A percentile compares a stretch with the other conserved stretches of the same genome.
phyloP scores from a whole-genome alignment of 108 stramenopile genomes.

The Asterionellopsis glacialis region DNA sequence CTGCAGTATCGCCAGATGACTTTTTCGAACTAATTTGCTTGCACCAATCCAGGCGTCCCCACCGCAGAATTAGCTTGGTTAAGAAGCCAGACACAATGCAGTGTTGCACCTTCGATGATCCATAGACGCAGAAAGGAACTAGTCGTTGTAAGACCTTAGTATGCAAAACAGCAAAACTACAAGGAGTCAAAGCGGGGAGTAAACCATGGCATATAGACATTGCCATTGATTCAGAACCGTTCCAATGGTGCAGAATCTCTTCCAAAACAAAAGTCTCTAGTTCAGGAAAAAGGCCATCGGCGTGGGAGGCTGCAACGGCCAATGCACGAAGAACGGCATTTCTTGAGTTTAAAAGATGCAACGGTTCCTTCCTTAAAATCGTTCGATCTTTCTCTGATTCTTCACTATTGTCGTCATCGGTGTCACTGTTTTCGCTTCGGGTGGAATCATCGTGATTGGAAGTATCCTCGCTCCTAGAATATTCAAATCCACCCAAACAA shows the following conservation, averaged over 20 bases:
- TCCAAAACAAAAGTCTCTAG: slow-evolving; percentile 10
- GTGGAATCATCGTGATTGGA: background rate
- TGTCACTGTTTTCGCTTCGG: background rate
- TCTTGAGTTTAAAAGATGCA: background rate
- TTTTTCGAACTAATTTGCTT: background rate
- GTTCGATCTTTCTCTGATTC: background rate
- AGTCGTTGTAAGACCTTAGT: background rate
- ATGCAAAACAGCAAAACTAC: background rate
- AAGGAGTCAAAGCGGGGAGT: slow-evolving; percentile 3
- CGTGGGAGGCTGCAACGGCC: background rate
- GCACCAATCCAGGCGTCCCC: slow-evolving; percentile 4
- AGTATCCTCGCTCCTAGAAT: background rate
- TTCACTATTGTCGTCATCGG: background rate
- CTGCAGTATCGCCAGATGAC: background rate
- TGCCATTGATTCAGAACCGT: slow-evolving; percentile 5
- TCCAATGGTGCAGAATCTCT: slow-evolving; percentile 8
- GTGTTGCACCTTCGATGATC: background rate
- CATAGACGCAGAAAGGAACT: background rate
- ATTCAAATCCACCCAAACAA: background rate
- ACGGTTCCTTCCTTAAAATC: background rate
- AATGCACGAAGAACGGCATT: background rate
- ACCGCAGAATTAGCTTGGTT: background rate
- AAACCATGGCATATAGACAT: slow-evolving; percentile 2
- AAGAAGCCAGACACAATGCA: slow-evolving; percentile 1
- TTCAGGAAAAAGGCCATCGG: slow-evolving; percentile 3